Percentiles rank a stretch among this genome's conserved stretches.
These are phyloP conservation scores for Ogataea paraovalis DNA, from an alignment of 805 yeast species.

Conservation along the genomic window DNA sequence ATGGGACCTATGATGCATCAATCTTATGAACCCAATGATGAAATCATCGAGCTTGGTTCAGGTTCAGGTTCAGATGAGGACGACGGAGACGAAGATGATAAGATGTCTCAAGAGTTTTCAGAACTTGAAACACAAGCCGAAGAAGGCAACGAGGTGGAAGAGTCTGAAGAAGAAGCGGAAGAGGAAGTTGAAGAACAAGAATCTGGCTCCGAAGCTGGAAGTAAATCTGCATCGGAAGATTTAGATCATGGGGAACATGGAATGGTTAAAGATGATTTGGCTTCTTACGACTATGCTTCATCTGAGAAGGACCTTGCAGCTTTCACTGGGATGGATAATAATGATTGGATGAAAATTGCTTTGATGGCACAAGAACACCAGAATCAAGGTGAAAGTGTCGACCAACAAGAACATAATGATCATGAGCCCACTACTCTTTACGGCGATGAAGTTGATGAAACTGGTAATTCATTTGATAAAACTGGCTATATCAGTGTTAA, in stretches of 20 bases:
- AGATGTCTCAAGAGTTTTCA: no score
- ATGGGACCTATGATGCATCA: not conserved
- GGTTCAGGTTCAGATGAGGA: conserved; percentile 13
- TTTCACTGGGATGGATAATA: not conserved
- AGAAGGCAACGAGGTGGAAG: conserved; percentile 7
- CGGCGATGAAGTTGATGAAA: conserved; percentile 9
- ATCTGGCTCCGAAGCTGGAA: not conserved
- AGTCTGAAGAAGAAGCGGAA: conserved; percentile 5
- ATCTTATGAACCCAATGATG: not conserved
- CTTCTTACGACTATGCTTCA: not conserved
- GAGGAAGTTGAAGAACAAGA: conserved; percentile 3
- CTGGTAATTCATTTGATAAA: not conserved
- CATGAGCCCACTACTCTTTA: not conserved
- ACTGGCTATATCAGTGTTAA: not conserved
- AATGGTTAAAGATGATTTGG: no score
- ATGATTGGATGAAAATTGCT: conserved; percentile 13
- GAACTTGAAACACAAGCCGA: no score
- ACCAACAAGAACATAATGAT: not conserved
- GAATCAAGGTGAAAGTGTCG: not conserved
- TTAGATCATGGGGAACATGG: no score
- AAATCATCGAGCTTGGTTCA: conserved; percentile 13
- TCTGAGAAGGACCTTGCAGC: not conserved
- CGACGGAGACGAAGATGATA: not conserved
- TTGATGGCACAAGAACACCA: conserved; percentile 7
- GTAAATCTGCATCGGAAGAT: conserved; percentile 6